Evolutionary conservation across 805 yeast species (phyloP).

Genomic region (Starmerella riodocensis): DNA sequence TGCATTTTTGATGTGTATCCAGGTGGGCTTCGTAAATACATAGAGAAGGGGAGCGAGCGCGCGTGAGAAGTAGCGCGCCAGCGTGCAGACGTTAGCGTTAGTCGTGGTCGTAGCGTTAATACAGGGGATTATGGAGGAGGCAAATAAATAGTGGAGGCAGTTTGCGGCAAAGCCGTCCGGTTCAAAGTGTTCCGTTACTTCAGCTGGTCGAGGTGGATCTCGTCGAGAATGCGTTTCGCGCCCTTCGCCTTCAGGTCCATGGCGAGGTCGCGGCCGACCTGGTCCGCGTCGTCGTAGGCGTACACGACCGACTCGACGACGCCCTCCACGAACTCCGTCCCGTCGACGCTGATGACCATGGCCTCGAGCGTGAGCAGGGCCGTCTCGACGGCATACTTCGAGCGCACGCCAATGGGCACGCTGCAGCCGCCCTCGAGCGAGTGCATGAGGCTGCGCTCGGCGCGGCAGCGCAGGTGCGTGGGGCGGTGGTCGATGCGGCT

Average conservation of each 20-base stretch:
- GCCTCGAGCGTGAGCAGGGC: constrained; percentile 45
- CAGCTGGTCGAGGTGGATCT: constrained; percentile 38
- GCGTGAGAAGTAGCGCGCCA: too few species aligned
- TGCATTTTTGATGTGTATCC: too few species aligned
- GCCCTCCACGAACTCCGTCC: constrained; percentile 53
- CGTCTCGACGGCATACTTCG: constrained; percentile 38
- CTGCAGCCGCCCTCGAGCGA: constrained; percentile 95
- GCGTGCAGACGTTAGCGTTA: too few species aligned
- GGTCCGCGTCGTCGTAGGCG: constrained; percentile 47
- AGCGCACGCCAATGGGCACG: constrained; percentile 85
- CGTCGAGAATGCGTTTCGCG: constrained; percentile 70
- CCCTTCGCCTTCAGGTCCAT: constrained; percentile 54
- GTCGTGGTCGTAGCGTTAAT: too few species aligned
- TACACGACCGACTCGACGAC: constrained; percentile 31
- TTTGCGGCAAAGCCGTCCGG: too few species aligned
- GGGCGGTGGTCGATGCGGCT: constrained; percentile 49
- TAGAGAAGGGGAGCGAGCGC: too few species aligned
- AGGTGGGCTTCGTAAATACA: too few species aligned
- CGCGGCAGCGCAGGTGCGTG: constrained; percentile 63
- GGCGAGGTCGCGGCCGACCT: constrained; percentile 61
- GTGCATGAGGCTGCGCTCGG: constrained; percentile 80
- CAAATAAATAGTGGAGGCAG: too few species aligned
- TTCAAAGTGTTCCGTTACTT: too few species aligned
- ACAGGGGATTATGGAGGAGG: too few species aligned
- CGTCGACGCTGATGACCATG: constrained; percentile 76